These are phyloP conservation scores for Eucalyptus microcorys DNA, from an alignment of 345 rosid genomes.

Conservation along the genomic window DNA sequence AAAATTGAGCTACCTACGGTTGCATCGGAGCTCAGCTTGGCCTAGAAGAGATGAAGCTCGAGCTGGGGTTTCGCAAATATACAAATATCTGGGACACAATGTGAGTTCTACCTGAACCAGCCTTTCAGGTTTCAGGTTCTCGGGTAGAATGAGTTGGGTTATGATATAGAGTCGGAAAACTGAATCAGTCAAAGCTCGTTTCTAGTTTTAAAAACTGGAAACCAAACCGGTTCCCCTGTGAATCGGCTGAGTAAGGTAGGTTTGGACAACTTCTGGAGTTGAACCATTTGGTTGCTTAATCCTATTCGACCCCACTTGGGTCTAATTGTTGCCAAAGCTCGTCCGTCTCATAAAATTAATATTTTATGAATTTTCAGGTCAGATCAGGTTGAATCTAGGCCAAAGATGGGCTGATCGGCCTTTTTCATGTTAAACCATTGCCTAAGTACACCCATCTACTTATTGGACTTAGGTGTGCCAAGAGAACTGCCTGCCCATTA, in stretches of 20 bases:
- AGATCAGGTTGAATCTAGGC: not conserved
- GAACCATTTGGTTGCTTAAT: not conserved
- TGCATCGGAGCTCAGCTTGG: not conserved
- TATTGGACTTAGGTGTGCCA: not conserved
- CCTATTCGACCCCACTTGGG: not conserved
- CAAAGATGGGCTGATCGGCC: not conserved
- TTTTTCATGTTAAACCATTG: not conserved
- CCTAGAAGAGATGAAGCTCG: not conserved
- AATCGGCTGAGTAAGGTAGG: not conserved
- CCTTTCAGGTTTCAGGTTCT: not conserved
- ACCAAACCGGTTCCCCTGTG: not conserved
- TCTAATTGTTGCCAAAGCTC: not conserved
- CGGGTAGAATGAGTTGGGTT: not conserved
- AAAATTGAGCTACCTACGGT: not conserved
- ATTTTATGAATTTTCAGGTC: not conserved
- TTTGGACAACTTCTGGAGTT: not conserved
- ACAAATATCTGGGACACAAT: not conserved
- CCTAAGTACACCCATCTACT: not conserved
- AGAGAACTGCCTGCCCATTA: fast-evolving
- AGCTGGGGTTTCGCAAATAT: not conserved
- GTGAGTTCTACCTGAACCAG: not conserved
- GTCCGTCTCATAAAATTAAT: not conserved
- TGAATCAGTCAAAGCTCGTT: not conserved
- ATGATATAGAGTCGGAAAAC: not conserved
- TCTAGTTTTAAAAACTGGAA: not conserved